Percentiles rank a stretch among this genome's conserved stretches.
These are phyloP conservation scores for Carallia pectinifolia DNA, from an alignment of 345 rosid genomes.

Conservation along the genomic window DNA sequence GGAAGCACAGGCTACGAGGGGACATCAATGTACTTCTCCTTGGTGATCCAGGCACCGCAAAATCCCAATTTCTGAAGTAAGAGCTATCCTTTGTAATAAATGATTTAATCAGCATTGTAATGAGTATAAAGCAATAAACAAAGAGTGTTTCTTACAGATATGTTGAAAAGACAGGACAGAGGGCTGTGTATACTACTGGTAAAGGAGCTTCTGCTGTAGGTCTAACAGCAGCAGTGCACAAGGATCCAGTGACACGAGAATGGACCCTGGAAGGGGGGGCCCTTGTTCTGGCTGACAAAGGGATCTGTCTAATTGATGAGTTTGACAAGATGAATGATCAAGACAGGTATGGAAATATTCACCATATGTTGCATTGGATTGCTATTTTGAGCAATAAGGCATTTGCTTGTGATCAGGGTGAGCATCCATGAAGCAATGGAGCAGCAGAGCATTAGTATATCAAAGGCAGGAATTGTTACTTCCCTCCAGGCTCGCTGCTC, in stretches of 20 bases:
- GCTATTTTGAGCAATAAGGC: neutral
- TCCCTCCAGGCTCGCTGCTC: conserved; percentile 99
- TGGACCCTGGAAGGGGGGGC: conserved; percentile 99
- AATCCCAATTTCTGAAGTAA: conserved; percentile 96
- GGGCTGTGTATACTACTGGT: conserved; percentile 98
- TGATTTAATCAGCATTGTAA: neutral
- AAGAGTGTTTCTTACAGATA: conserved; percentile 47
- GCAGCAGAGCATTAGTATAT: conserved; percentile 98
- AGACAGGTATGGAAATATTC: conserved; percentile 61
- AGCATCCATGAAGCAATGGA: conserved; percentile 99
- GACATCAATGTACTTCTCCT: conserved; percentile 92
- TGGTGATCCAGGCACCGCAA: conserved; percentile 98
- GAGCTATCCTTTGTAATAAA: conserved; percentile 10
- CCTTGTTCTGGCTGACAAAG: conserved; percentile 95
- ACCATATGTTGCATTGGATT: conserved; percentile 1
- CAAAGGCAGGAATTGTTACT: conserved; percentile 96
- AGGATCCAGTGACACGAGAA: conserved; percentile 97
- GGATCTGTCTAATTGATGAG: conserved; percentile 96
- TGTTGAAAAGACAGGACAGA: conserved; percentile 96
- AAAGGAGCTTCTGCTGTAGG: conserved; percentile 99
- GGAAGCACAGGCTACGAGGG: conserved; percentile 88
- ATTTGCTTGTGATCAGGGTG: conserved; percentile 54
- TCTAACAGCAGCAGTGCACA: conserved; percentile 98
- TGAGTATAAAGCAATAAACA: conserved; percentile 15
- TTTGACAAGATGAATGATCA: conserved; percentile 99